Evolutionary conservation across 2,329 filamentous ascomycete species (phyloP).

Genomic region (Elsinoe batatas): DNA sequence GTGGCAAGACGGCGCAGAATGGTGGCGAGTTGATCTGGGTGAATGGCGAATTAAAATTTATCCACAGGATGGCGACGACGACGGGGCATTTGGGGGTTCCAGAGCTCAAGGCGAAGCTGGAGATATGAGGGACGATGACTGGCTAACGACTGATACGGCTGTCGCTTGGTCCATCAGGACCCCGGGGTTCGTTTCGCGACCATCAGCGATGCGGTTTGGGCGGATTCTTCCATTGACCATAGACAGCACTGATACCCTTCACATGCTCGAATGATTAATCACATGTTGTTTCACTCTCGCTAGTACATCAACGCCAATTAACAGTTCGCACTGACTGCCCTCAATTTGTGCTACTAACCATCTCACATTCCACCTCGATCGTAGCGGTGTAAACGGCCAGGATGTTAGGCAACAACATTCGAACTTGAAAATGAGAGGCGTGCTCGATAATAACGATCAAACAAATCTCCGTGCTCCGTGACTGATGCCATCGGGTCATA

Average conservation of each 20-base stretch:
- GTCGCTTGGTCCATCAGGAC: too few species aligned
- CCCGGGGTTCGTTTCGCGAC: not conserved
- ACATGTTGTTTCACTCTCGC: too few species aligned
- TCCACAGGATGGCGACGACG: slow-evolving; percentile 27
- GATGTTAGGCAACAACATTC: not conserved
- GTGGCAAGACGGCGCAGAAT: slow-evolving; percentile 23
- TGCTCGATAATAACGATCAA: too few species aligned
- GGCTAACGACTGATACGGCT: not conserved
- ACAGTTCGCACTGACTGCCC: too few species aligned
- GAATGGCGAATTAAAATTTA: slow-evolving; percentile 26
- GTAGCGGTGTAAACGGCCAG: not conserved
- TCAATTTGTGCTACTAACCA: not conserved
- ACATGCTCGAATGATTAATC: not conserved
- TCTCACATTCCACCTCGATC: not conserved
- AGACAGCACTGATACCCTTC: slow-evolving; percentile 3
- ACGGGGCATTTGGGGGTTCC: slow-evolving; percentile 27
- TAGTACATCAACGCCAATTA: not conserved
- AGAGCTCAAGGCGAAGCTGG: slow-evolving; percentile 26
- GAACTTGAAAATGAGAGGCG: not conserved
- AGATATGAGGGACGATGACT: not conserved
- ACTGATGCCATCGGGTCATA: not conserved
- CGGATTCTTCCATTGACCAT: not conserved
- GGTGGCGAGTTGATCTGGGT: slow-evolving; percentile 32
- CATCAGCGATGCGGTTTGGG: too few species aligned
- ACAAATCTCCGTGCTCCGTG: too few species aligned